Percentiles rank a stretch among this genome's conserved stretches.
These are phyloP conservation scores for Sporothrix dimorphospora DNA, from an alignment of 2,329 filamentous ascomycete genomes.

Conservation along the genomic window DNA sequence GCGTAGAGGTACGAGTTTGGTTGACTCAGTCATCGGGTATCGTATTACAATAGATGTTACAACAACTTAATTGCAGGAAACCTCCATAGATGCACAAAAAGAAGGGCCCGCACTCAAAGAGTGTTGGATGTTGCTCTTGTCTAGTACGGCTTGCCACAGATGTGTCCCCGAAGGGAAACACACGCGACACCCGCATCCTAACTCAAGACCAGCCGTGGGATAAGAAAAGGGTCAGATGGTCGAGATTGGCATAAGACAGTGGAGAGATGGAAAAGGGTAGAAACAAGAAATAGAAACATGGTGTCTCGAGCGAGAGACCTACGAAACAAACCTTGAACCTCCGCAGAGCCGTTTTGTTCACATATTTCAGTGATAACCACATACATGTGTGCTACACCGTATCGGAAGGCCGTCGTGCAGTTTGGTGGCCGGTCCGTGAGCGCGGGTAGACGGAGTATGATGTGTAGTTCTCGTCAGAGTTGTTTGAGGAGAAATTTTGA, in stretches of 20 bases:
- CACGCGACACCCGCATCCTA: constrained; percentile 36
- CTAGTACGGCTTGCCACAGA: constrained; percentile 37
- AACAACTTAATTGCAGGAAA: constrained; percentile 47
- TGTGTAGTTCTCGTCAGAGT: constrained; percentile 3
- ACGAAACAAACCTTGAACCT: background rate
- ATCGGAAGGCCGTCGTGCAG: background rate
- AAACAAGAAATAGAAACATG: background rate
- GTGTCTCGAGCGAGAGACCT: background rate
- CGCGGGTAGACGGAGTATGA: background rate
- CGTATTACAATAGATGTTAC: constrained; percentile 39
- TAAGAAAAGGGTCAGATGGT: constrained; percentile 35
- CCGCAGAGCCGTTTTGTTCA: background rate
- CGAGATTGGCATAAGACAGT: constrained; percentile 47
- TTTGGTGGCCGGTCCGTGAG: too few species aligned
- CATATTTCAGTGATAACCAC: background rate
- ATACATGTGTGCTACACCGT: background rate
- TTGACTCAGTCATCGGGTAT: background rate
- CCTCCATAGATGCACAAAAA: constrained; percentile 40
- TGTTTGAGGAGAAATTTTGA: constrained; percentile 7
- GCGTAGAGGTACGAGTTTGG: background rate
- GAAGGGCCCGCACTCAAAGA: constrained; percentile 49
- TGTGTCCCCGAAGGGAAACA: constrained; percentile 32
- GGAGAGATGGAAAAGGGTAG: background rate
- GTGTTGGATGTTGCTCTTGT: constrained; percentile 45
- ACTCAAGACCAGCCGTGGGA: constrained; percentile 46